Base-by-base conservation (phyloP, 1,284 basidiomycete genomes). In the Peniophora sp. region DNA sequence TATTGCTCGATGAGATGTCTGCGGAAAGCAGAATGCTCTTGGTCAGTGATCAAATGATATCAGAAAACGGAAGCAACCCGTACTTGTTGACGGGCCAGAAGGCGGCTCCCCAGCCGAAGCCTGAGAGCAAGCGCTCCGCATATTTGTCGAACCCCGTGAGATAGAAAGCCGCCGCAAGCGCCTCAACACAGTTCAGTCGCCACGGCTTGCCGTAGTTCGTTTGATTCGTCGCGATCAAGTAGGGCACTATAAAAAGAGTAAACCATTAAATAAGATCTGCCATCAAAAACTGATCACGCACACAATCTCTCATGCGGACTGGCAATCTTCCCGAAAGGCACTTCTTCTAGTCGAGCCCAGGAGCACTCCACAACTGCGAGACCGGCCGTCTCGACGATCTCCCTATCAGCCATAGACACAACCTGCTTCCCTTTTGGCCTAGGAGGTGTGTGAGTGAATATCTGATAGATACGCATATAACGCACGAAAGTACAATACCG, bases 281-380 rank as follows among this genome's bases (percentile, higher is more conserved):
- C 20, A n/a, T 20, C 14, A 49, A 16, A 41, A 52, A 10, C 14
- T n/a, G n/a, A 27, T 32, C 3, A 79, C 91, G 57, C 59, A 96
- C 93, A 63, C 35, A 98, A 68, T 11, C 96, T 79, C 71, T 99
- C 96, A 61, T 97, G 80, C 0, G 94, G 93, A 57, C 90, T 92
- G 19, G 90, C 81, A 60, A 98, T 96, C 69, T 97, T 97, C 50
- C 79, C 75, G 64, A 97, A 99, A 0, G 96, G 96, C 2, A 98
- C 85, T 56, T 98, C 95, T 50, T 94, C 91, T 6, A 98, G 70
- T 19, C 94, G 77, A 2, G 96, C 96, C 96, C 96, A 99, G 3
- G 92, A 95, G 66, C 94, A 97, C 65, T 99, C 96, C 1, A 99
- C 93, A 8, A 99, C 96, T 0, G 96, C 96, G 1, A 98, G 70